A percentile compares a stretch with the other conserved stretches of the same genome.
Conservation (phyloP, 371 early-diverging fungal species). For the Blakeslea trispora region DNA sequence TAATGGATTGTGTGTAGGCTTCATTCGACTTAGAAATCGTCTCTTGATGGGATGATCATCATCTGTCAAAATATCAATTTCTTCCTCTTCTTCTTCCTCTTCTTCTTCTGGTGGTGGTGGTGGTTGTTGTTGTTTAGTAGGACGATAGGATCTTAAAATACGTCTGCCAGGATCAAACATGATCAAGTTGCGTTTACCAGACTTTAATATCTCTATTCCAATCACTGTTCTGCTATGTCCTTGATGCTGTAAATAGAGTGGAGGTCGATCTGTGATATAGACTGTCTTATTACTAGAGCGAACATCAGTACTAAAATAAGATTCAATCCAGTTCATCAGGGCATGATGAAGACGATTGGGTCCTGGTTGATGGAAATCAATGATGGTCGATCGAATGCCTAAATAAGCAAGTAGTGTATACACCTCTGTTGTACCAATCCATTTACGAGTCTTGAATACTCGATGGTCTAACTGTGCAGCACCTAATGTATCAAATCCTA, state of each 20-base stretch:
- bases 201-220: slow-evolving; percentile 61
- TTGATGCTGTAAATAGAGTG: slow-evolving; percentile 76
- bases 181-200: slow-evolving; percentile 54
- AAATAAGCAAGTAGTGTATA: slow-evolving; percentile 65
- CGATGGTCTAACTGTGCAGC: slow-evolving; percentile 62
- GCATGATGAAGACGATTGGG: slow-evolving; percentile 58
- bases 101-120: slow-evolving; percentile 1
- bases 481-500: slow-evolving; percentile 69
- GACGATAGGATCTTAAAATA: slow-evolving; percentile 36
- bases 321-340: slow-evolving; percentile 58
- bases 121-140: slow-evolving; percentile 8
- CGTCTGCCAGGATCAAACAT: slow-evolving; percentile 70
- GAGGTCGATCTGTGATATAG: slow-evolving; percentile 57
- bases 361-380: slow-evolving; percentile 73
- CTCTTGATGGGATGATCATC: slow-evolving; percentile 2
- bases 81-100: slow-evolving; percentile 11
- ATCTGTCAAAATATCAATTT: slow-evolving; percentile 13
- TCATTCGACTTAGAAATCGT: slow-evolving; percentile 10
- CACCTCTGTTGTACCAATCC: slow-evolving; percentile 83
- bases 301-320: slow-evolving; percentile 43
- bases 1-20: slow-evolving; percentile 12
- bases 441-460: slow-evolving; percentile 66
- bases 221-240: slow-evolving; percentile 75
- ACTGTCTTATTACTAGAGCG: slow-evolving; percentile 16
- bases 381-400: slow-evolving; percentile 61